phyloP scores from a whole-genome alignment of 2,329 filamentous ascomycete genomes.

The Davidsoniella eucalypti region DNA sequence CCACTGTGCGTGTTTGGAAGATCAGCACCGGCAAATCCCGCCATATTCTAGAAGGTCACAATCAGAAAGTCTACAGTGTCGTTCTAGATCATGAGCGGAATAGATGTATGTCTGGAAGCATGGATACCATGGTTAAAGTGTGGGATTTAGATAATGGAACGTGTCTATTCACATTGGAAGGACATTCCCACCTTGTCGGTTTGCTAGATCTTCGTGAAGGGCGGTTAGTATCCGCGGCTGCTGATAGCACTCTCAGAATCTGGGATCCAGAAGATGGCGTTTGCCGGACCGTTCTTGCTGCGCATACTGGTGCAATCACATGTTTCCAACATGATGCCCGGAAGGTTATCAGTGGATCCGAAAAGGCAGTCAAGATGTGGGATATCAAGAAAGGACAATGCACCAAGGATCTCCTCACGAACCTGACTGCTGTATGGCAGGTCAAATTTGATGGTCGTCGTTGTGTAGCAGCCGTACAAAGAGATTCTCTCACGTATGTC shows the following conservation, averaged over 20 bases:
- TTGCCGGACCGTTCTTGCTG: conserved; percentile 77
- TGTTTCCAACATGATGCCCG: conserved; percentile 96
- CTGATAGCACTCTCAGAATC: conserved; percentile 85
- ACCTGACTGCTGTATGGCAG: conserved; percentile 96
- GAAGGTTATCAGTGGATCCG: conserved; percentile 92
- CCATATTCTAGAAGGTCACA: conserved; percentile 72
- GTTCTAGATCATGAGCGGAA: conserved; percentile 84
- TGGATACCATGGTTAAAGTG: conserved; percentile 96
- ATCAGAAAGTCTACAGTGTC: conserved; percentile 91
- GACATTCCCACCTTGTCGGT: conserved; percentile 81
- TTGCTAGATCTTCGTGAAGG: conserved; percentile 79
- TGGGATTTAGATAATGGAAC: conserved; percentile 84
- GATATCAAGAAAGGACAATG: conserved; percentile 85
- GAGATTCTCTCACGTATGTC: conserved; percentile 82
- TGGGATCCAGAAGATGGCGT: conserved; percentile 92
- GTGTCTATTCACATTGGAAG: conserved; percentile 78
- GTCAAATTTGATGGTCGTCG: conserved; percentile 92
- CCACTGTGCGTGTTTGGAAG: conserved; percentile 87
- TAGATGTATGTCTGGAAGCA: conserved; percentile 91
- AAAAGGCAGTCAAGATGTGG: conserved; percentile 97
- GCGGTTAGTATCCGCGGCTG: conserved; percentile 82
- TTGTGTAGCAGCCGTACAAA: conserved; percentile 91
- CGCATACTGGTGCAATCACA: conserved; percentile 92
- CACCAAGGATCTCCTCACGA: conserved; percentile 79
- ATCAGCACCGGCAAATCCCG: conserved; percentile 86